Evolutionary conservation across 2,329 filamentous ascomycete species (phyloP).

Genomic region (Diaporthe sp.): DNA sequence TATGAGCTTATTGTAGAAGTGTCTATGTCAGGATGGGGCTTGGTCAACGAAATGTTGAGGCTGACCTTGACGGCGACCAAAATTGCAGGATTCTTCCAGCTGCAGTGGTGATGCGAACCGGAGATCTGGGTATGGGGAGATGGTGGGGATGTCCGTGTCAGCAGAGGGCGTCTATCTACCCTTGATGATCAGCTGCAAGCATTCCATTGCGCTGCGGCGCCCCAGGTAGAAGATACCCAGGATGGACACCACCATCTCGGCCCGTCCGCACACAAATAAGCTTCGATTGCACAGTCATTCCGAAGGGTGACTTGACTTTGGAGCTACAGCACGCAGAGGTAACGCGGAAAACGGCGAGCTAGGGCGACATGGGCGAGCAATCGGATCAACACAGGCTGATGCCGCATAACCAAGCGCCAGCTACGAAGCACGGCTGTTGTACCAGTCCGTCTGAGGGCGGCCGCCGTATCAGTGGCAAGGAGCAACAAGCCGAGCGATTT

Average conservation of each 20-base stretch:
- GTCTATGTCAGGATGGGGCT: not conserved
- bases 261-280: not conserved
- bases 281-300: not conserved
- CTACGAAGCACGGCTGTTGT: not conserved
- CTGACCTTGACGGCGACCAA: not conserved
- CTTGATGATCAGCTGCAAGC: not conserved
- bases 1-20: not conserved
- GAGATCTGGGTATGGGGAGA: conserved; percentile 15
- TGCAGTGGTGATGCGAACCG: conserved; percentile 14
- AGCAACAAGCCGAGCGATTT: not conserved
- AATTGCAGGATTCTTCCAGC: not conserved
- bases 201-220: not conserved
- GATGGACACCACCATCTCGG: conserved; percentile 5
- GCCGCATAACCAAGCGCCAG: not conserved
- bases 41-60: not conserved
- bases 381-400: not conserved
- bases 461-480: not conserved
- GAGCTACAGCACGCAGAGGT: not conserved
- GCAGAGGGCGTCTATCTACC: not conserved
- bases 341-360: not conserved
- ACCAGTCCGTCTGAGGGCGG: conserved; percentile 10
- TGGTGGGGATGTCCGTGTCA: conserved; percentile 42
- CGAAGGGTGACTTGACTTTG: conserved; percentile 15
- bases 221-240: not conserved
- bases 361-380: not conserved